Conservation (phyloP, 2,329 filamentous ascomycete genomes). For the Colletotrichum coccodes region DNA sequence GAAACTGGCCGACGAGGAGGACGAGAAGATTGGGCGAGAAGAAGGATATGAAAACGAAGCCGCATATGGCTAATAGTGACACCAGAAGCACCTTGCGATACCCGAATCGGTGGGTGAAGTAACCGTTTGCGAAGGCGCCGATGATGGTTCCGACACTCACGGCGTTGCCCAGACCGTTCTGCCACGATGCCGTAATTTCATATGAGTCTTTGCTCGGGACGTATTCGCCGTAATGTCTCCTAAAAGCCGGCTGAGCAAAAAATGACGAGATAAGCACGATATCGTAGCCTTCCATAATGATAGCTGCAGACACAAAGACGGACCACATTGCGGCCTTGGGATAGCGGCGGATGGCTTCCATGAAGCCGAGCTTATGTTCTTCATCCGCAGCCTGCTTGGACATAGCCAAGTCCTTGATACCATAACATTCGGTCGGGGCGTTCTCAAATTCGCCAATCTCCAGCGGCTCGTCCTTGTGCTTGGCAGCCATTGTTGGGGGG, state of each 20-base stretch:
- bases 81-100: conserved; percentile 55
- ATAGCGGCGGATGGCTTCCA: conserved; percentile 16
- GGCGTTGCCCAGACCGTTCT: conserved; percentile 57
- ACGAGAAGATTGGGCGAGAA: conserved; percentile 51
- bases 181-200: conserved; percentile 60
- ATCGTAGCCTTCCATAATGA: conserved; percentile 56
- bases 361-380: conserved; percentile 1
- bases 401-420: conserved; percentile 8
- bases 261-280: conserved; percentile 46
- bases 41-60: conserved; percentile 58
- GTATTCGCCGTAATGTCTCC: conserved; percentile 39
- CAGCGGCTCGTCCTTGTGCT: background rate
- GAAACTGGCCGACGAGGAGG: conserved; percentile 53
- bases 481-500: background rate
- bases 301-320: conserved; percentile 45
- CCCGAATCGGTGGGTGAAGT: conserved; percentile 53
- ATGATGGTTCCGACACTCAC: conserved; percentile 57
- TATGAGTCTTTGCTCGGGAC: conserved; percentile 34
- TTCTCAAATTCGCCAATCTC: conserved; percentile 1
- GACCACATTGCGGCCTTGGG: conserved; percentile 48
- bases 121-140: conserved; percentile 58
- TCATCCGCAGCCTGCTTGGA: conserved; percentile 16
- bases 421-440: background rate
- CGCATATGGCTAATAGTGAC: conserved; percentile 47
- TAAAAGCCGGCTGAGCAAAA: conserved; percentile 48